These are phyloP conservation scores for Polyporus tsugae DNA, from an alignment of 1,284 basidiomycete species.

Conservation along the genomic window DNA sequence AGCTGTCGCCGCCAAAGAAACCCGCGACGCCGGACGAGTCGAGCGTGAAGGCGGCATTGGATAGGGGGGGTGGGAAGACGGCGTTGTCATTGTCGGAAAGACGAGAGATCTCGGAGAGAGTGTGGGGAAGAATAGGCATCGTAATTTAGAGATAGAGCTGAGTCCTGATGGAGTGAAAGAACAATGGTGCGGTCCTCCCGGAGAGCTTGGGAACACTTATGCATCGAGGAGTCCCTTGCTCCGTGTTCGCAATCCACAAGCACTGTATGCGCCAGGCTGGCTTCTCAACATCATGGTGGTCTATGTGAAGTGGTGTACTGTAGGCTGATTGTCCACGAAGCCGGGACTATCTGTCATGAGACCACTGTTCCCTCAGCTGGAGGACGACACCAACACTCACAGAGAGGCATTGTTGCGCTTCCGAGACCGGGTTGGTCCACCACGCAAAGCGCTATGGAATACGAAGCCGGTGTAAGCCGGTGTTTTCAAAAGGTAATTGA, in stretches of 20 bases:
- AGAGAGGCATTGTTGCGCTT: no score
- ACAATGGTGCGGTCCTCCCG: background rate
- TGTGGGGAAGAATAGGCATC: background rate
- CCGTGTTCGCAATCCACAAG: background rate
- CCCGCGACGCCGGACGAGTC: slow-evolving; percentile 33
- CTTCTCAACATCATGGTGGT: background rate
- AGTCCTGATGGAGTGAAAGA: background rate
- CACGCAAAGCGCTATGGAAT: background rate
- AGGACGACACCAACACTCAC: no score
- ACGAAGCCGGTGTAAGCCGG: background rate
- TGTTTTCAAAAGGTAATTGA: background rate
- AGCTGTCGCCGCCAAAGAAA: slow-evolving; percentile 32
- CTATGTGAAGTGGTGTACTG: no score
- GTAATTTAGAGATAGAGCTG: background rate
- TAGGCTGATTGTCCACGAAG: no score
- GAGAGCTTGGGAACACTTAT: background rate
- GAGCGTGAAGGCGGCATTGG: slow-evolving; percentile 21
- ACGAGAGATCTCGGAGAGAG: background rate
- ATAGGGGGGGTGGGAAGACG: slow-evolving; percentile 12
- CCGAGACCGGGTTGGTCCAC: background rate
- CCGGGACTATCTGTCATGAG: no score
- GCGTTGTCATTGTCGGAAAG: background rate
- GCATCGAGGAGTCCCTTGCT: background rate
- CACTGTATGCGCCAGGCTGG: background rate
- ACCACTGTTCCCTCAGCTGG: no score